phyloP scores from a whole-genome alignment of 331 rosid species.

The Telfairia occidentalis region DNA sequence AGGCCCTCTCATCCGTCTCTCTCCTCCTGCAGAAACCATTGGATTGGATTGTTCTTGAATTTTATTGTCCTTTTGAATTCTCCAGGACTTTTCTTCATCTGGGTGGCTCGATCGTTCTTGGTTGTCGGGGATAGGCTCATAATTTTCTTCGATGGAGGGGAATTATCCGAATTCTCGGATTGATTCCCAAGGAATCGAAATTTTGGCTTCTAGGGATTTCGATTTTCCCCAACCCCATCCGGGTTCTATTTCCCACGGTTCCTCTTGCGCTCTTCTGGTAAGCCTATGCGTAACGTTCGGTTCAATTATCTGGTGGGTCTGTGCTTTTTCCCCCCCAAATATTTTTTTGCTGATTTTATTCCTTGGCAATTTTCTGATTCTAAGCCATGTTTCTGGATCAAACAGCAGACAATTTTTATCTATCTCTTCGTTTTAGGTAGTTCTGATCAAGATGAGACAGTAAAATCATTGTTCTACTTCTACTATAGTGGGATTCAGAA shows the following conservation, averaged over 20 bases:
- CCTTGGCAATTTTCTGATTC: background rate
- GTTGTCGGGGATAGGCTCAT: background rate
- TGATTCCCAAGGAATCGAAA: constrained; percentile 23
- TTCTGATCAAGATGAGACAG: background rate
- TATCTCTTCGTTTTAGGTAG: background rate
- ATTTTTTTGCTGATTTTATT: background rate
- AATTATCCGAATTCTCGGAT: constrained; percentile 21
- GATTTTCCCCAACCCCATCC: constrained; percentile 16
- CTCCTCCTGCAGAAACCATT: background rate
- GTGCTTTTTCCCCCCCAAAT: background rate
- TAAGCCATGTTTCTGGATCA: background rate
- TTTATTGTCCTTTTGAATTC: background rate
- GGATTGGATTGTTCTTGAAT: background rate
- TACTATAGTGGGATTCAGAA: background rate
- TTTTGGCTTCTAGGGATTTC: constrained; percentile 35
- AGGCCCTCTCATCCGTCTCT: background rate
- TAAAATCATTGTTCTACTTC: background rate
- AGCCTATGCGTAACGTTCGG: background rate
- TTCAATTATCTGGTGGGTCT: background rate
- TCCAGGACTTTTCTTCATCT: background rate
- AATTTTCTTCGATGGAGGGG: constrained; percentile 40
- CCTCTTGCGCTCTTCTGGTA: constrained; percentile 43
- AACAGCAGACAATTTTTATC: background rate
- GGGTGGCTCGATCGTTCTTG: background rate
- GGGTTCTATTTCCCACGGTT: constrained; percentile 12